Conservation (phyloP, 768 basidiomycete species). For the Psilocybe tampanensis region DNA sequence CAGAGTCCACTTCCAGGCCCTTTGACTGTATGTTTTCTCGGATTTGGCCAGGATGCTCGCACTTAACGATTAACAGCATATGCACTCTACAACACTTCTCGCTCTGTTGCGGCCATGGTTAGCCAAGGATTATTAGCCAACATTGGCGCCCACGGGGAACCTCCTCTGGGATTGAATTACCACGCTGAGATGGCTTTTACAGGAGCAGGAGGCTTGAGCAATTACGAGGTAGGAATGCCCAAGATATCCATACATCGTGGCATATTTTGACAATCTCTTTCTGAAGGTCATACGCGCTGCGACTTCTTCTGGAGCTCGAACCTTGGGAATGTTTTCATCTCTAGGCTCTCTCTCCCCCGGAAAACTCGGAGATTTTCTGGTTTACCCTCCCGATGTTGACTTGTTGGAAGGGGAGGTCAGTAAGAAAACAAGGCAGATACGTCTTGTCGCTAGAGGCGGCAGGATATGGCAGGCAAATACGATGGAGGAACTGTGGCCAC, state of each 20-base stretch:
- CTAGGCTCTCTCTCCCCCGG: slow-evolving; percentile 64
- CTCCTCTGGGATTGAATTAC: slow-evolving; percentile 74
- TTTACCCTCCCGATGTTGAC: slow-evolving; percentile 65
- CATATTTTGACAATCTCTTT: not conserved
- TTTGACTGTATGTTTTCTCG: slow-evolving; percentile 47
- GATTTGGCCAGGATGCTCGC: not conserved
- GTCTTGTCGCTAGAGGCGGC: slow-evolving; percentile 66
- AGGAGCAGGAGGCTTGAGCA: slow-evolving; percentile 61
- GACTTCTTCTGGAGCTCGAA: slow-evolving; percentile 64
- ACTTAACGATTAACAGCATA: slow-evolving; percentile 44
- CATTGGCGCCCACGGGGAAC: slow-evolving; percentile 77
- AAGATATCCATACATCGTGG: not conserved
- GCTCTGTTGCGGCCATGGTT: slow-evolving; percentile 70
- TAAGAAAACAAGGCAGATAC: slow-evolving; percentile 48
- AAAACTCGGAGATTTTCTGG: slow-evolving; percentile 72
- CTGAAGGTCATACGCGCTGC: slow-evolving; percentile 67
- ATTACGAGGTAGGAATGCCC: slow-evolving; percentile 57
- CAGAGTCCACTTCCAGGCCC: slow-evolving; percentile 65
- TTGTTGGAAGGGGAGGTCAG: slow-evolving; percentile 55
- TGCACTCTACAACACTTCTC: slow-evolving; percentile 69
- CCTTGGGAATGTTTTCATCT: slow-evolving; percentile 62
- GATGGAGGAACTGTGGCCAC: slow-evolving; percentile 76
- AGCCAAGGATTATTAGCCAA: slow-evolving; percentile 59
- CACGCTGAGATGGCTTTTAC: slow-evolving; percentile 76
- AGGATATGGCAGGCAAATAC: slow-evolving; percentile 68